Evolutionary conservation across 2,329 filamentous ascomycete genomes (phyloP), one percentile per base, ranked within the genome.

Genomic region (Pseudofabraea citricarpa): DNA sequence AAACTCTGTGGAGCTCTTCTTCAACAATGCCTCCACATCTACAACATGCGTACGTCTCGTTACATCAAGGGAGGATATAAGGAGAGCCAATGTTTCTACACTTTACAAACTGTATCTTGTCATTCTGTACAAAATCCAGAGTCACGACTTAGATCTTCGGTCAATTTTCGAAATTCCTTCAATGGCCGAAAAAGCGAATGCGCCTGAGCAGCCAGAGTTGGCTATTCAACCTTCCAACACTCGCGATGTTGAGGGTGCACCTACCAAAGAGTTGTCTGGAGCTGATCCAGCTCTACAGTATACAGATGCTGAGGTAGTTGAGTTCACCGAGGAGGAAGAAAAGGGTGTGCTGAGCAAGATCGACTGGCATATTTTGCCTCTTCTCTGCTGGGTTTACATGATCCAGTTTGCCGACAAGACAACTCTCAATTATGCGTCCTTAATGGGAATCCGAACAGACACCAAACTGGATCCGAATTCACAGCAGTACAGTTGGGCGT

Each of bases 401-500:
- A 36, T 36, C 13, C 33, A 36, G 15, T 36, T 36, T 18, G 33
- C 33, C 2, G 41, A 43, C 18, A 43, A 43, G 22, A 43, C 33
- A 20, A 37, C 41, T 4, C 31, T 43, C 32, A 29, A 26, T 12
- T 43, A 43, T 31, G 26, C 41, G 10, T 32, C 33, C 3, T 19
- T 43, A 9, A 43, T 43, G 41, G 41, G 41, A 12, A 43, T 43
- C 12, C 33, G 35, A 15, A 31, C 9, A 6, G 41, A 43, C 13
- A 43, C 41, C 2, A 20, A 43, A n/a, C 23, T 41, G 2, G 26
- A 36, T 20, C 6, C 33, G 15, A 19, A 36, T 12, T 36, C 33
- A 18, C 43, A 53, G 22, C 35, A 55, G 36, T 55, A 51, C 38
- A 51, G 47, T 35, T 55, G 53, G 53, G 41, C 43, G 3, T 49